phyloP scores from a whole-genome alignment of 164 flowering plant species.

The Macadamia tetraphylla region DNA sequence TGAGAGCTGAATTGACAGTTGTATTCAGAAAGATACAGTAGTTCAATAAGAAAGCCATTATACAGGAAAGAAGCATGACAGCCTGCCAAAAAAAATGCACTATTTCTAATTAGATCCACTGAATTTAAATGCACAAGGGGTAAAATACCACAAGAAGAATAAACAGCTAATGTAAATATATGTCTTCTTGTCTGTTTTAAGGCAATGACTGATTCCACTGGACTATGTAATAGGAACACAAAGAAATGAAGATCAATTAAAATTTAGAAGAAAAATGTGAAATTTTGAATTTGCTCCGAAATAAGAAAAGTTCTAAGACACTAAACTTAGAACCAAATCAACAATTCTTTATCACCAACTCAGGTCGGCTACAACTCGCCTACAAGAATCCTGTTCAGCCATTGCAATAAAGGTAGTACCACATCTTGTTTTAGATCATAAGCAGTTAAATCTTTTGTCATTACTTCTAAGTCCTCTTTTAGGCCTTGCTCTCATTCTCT shows the following conservation, averaged over 20 bases:
- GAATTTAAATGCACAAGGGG: background rate
- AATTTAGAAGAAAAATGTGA: background rate
- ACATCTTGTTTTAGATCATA: too few relatives aligned
- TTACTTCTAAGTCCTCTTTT: too few relatives aligned
- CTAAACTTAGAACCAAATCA: too few relatives aligned
- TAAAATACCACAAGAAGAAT: background rate
- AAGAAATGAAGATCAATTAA: background rate
- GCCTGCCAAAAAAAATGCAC: conserved; percentile 40
- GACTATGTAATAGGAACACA: background rate
- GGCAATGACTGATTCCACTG: background rate
- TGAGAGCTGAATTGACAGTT: conserved; percentile 80
- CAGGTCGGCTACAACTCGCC: too few relatives aligned
- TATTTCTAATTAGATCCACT: background rate
- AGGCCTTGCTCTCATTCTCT: too few relatives aligned
- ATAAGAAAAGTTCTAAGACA: background rate
- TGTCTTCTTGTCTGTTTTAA: background rate
- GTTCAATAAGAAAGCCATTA: conserved; percentile 77
- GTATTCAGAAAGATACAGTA: conserved; percentile 75
- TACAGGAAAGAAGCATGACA: conserved; percentile 76
- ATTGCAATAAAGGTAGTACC: too few relatives aligned
- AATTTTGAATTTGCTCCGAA: background rate
- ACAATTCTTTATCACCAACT: too few relatives aligned
- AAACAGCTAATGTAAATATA: background rate
- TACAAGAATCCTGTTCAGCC: too few relatives aligned
- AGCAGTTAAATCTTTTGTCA: too few relatives aligned